Conservation (phyloP, 208 protist genomes). For the Trypanosoma brucei region DNA sequence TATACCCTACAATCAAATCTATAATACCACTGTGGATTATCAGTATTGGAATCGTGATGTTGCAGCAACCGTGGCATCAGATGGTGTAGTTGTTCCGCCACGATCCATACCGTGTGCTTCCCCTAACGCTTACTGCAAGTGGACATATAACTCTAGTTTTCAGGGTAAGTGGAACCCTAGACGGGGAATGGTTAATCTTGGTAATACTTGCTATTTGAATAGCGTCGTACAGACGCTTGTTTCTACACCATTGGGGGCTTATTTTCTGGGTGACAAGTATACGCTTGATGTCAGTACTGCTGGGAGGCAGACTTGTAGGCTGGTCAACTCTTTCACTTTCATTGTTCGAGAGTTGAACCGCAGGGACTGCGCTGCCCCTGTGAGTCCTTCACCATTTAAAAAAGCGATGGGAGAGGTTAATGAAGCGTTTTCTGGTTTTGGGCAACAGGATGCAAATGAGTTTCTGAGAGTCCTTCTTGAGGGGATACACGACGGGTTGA, state of each 20-base stretch:
- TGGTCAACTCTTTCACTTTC: slow-evolving; percentile 70
- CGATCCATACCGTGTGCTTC: slow-evolving; percentile 6
- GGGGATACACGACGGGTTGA: slow-evolving; percentile 89
- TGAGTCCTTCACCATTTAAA: slow-evolving; percentile 85
- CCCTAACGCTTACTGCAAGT: slow-evolving; percentile 26
- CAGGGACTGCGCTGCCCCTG: slow-evolving; percentile 36
- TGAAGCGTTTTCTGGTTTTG: slow-evolving; percentile 61
- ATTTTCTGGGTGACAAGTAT: slow-evolving; percentile 85
- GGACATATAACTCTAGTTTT: slow-evolving; percentile 26
- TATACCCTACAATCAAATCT: not conserved
- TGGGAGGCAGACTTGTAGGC: slow-evolving; percentile 20
- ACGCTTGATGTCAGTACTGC: slow-evolving; percentile 31
- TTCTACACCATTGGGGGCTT: slow-evolving; percentile 78
- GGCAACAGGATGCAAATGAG: slow-evolving; percentile 91
- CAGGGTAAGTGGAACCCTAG: slow-evolving; percentile 19
- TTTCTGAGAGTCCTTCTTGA: slow-evolving; percentile 91
- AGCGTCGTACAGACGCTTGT: slow-evolving; percentile 81
- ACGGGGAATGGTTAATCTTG: slow-evolving; percentile 86
- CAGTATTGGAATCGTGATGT: slow-evolving; percentile 8
- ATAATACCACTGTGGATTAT: not conserved
- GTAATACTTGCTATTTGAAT: slow-evolving; percentile 93
- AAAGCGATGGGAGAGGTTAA: slow-evolving; percentile 56
- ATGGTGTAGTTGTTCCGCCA: slow-evolving; percentile 9
- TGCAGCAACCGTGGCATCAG: not conserved
- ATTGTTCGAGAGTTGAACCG: slow-evolving; percentile 80